A percentile compares a stretch with the other conserved stretches of the same genome.
phyloP scores from a whole-genome alignment of 2,329 filamentous ascomycete genomes.

The Cladophialophora chaetospira region DNA sequence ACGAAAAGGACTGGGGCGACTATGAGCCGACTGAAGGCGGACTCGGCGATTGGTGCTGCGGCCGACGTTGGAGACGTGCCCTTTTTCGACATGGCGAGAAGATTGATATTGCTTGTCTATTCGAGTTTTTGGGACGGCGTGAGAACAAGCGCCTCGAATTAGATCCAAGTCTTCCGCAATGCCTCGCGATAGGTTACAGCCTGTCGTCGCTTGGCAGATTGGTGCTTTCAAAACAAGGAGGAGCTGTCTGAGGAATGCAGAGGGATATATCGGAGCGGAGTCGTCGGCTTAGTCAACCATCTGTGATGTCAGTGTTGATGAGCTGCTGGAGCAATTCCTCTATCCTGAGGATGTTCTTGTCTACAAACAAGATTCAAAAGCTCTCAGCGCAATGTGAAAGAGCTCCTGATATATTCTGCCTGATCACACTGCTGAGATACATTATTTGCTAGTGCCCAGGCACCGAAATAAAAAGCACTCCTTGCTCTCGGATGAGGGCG shows the following conservation, averaged over 20 bases:
- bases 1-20: conserved; percentile 66
- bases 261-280: neutral
- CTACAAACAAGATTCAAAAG: too few species aligned
- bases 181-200: too few species aligned
- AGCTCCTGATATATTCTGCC: too few species aligned
- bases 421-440: too few species aligned
- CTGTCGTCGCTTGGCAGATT: too few species aligned
- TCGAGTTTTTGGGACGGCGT: neutral
- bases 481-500: neutral
- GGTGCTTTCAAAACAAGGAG: too few species aligned
- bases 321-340: too few species aligned
- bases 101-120: neutral
- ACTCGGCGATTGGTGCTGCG: conserved; percentile 21
- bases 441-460: neutral
- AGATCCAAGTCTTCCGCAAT: too few species aligned
- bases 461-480: neutral
- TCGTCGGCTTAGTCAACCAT: conserved; percentile 9
- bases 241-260: too few species aligned
- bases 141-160: too few species aligned
- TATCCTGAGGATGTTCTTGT: too few species aligned
- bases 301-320: conserved; percentile 1
- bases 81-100: conserved; percentile 16
- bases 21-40: conserved; percentile 41
- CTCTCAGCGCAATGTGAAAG: too few species aligned
- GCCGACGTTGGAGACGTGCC: neutral